Percentiles rank a stretch among this genome's conserved stretches.
phyloP scores from a whole-genome alignment of 2,329 filamentous ascomycete genomes.

The Arthrobotrys megalospora region DNA sequence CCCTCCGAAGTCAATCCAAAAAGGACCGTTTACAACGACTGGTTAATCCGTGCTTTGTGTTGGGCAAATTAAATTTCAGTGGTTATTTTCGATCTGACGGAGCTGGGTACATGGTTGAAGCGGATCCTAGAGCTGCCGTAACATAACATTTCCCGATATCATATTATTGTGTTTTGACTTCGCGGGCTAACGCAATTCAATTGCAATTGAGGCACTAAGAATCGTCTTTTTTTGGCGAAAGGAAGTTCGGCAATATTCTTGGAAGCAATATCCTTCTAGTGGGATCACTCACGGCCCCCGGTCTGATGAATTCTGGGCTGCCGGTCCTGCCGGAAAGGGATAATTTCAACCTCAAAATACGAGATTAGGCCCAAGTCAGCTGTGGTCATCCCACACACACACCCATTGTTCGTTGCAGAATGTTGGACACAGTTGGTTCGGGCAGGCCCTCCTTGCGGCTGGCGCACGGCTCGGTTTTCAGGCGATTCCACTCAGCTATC shows the following conservation, averaged over 20 bases:
- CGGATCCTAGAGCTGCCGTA: slow-evolving; percentile 11
- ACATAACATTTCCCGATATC: slow-evolving; percentile 20
- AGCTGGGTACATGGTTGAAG: slow-evolving; percentile 7
- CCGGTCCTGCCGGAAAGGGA: slow-evolving; percentile 41
- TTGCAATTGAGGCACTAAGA: slow-evolving; percentile 27
- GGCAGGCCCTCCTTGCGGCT: slow-evolving; percentile 53
- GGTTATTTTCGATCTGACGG: slow-evolving; percentile 28
- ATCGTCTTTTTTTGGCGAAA: slow-evolving; percentile 25
- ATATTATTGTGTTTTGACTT: slow-evolving; percentile 17
- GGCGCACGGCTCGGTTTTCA: slow-evolving; percentile 59
- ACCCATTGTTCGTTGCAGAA: slow-evolving; percentile 37
- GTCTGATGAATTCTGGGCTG: slow-evolving; percentile 48
- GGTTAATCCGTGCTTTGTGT: slow-evolving; percentile 58
- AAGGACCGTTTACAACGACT: slow-evolving; percentile 7
- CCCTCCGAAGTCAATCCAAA: slow-evolving; percentile 53
- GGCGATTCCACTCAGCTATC: slow-evolving; percentile 59
- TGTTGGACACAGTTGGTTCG: slow-evolving; percentile 38
- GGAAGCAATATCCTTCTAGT: slow-evolving; percentile 28
- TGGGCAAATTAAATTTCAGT: slow-evolving; percentile 40
- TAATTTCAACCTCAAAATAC: slow-evolving; percentile 32
- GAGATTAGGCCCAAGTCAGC: slow-evolving; percentile 49
- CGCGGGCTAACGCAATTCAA: slow-evolving; percentile 38
- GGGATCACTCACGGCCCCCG: slow-evolving; percentile 25
- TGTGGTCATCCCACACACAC: slow-evolving; percentile 20
- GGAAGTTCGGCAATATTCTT: slow-evolving; percentile 34